A percentile compares a stretch with the other conserved stretches of the same genome.
These are phyloP conservation scores for Luffa aegyptiaca DNA, from an alignment of 306 rosid genomes.

Conservation along the genomic window DNA sequence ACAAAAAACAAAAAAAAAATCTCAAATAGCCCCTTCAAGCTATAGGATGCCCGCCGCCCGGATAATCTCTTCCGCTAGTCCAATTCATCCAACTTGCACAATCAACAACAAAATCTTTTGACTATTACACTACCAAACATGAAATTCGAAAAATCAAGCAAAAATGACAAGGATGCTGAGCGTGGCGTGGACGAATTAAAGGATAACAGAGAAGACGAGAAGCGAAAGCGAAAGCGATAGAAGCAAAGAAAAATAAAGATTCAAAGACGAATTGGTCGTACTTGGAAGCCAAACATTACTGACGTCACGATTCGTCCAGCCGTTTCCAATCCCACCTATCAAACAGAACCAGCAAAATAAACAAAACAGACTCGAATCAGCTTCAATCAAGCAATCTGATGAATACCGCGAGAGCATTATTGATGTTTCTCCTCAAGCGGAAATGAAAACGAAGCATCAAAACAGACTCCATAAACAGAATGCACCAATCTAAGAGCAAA, in stretches of 20 bases:
- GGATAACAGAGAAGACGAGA: background rate
- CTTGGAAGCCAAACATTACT: slow-evolving; percentile 24
- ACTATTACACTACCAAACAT: background rate
- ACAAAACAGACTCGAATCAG: background rate
- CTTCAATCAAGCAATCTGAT: background rate
- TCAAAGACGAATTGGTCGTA: slow-evolving; percentile 7
- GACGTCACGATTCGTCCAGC: slow-evolving; percentile 28
- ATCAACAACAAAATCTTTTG: background rate
- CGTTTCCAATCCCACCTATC: slow-evolving; percentile 24
- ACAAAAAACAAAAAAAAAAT: background rate
- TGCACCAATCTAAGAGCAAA: background rate
- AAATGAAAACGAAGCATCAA: background rate
- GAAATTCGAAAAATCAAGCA: background rate
- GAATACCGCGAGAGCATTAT: background rate
- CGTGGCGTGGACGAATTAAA: background rate
- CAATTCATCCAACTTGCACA: background rate
- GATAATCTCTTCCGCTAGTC: background rate
- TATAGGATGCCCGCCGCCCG: background rate
- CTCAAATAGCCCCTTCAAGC: background rate
- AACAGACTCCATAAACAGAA: background rate
- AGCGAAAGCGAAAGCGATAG: background rate
- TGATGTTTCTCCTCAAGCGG: background rate
- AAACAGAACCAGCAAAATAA: slow-evolving; percentile 7
- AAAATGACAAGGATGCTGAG: background rate
- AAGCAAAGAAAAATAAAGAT: background rate